phyloP scores from a whole-genome alignment of 208 protist genomes.

The Leishmania guyanensis region DNA sequence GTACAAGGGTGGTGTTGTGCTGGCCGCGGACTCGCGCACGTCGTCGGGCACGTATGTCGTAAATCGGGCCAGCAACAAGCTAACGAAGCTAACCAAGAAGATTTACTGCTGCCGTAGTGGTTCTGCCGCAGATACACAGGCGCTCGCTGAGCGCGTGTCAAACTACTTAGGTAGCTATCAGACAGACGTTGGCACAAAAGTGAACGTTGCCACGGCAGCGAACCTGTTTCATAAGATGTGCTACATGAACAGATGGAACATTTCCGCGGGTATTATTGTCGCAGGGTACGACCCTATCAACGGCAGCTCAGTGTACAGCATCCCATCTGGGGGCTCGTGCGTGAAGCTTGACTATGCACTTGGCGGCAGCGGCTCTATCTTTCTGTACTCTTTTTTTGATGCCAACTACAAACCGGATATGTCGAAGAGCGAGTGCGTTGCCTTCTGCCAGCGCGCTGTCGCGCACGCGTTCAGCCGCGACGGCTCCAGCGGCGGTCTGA shows the following conservation, averaged over 20 bases:
- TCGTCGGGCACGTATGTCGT: slow-evolving; percentile 97
- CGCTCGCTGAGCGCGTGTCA: slow-evolving; percentile 91
- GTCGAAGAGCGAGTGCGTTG: slow-evolving; percentile 95
- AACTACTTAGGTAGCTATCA: slow-evolving; percentile 94
- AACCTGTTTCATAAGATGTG: slow-evolving; percentile 96
- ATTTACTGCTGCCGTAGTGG: slow-evolving; percentile 98
- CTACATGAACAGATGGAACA: slow-evolving; percentile 97
- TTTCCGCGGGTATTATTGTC: slow-evolving; percentile 97
- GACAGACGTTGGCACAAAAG: slow-evolving; percentile 86
- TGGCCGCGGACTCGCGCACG: slow-evolving; percentile 98
- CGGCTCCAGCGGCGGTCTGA: slow-evolving; percentile 98
- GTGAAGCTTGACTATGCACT: slow-evolving; percentile 95
- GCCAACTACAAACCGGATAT: slow-evolving; percentile 96
- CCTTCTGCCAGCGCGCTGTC: slow-evolving; percentile 95
- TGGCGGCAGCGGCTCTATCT: slow-evolving; percentile 97
- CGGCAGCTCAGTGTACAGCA: slow-evolving; percentile 97
- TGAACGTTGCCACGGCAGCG: slow-evolving; percentile 95
- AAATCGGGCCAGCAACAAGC: slow-evolving; percentile 98
- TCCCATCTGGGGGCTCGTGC: slow-evolving; percentile 94
- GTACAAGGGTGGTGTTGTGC: slow-evolving; percentile 96
- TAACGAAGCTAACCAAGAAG: slow-evolving; percentile 95
- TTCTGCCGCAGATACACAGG: slow-evolving; percentile 98
- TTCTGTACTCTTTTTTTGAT: slow-evolving; percentile 99
- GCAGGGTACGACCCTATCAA: slow-evolving; percentile 97
- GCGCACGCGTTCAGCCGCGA: slow-evolving; percentile 98